Evolutionary conservation across 345 rosid species (phyloP), one percentile per base, ranked within the genome.

Genomic region (Turritis glabra): DNA sequence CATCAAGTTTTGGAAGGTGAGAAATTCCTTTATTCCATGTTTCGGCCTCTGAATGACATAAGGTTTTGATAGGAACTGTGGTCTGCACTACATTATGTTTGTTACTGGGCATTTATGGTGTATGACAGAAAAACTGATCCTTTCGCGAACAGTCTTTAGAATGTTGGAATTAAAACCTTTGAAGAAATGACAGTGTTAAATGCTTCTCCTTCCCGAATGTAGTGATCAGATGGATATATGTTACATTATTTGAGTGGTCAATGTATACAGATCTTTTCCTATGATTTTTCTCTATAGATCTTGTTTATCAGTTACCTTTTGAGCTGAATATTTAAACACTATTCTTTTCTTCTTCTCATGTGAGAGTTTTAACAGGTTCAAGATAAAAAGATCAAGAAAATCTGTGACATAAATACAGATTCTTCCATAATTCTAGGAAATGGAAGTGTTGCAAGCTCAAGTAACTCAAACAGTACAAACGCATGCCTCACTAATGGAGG

Each of bases 331-430:
- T 41, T 5, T 67, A 52, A 69, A 11, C 5, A 1, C 1, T 4
- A 5, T 51, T 41, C 2, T 10, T 44, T 67, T 67, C 22, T 50
- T 50, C 41, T 76, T 58, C 53, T 21, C 40, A 43, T 69, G 32
- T 60, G 51, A 40, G 46, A 40, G 17, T 46, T 46, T 81, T 67
- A 60, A 56, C 82, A 91, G 98, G 96, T 94, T 60, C 97, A 90
- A 84, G 97, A 94, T 54, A 91, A 88, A 87, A 90, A 88, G 89
- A 82, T 91, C 17, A 91, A 91, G 82, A 94, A 91, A 77, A 69
- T 91, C 60, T 85, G 93, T 75, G 90, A 86, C n/a, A 85, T 90
- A 90, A 94, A 90, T 69, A 63, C 87, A 72, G 96, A 87, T 80
- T 83, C 90, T 69, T 85, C 87, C 27, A 87, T 81, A 82, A 75